Conservation (phyloP, 2,329 filamentous ascomycete species). For the Colletotrichum neosansevieriae region DNA sequence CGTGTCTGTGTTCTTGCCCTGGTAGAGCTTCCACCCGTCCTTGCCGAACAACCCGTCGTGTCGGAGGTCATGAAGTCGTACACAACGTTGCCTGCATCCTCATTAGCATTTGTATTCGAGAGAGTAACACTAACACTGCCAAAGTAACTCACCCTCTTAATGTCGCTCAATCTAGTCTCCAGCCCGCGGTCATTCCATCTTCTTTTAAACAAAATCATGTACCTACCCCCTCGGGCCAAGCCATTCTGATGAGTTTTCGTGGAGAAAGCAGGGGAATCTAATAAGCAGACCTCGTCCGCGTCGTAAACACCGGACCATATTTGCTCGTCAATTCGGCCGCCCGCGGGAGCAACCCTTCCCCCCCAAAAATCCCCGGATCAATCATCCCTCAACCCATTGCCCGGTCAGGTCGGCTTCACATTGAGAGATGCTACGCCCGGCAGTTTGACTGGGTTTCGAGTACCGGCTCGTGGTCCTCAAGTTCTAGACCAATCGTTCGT, state of each 20-base stretch:
- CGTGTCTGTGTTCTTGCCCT: constrained; percentile 50
- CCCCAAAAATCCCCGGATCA: background rate
- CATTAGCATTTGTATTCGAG: no score
- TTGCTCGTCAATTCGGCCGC: constrained; percentile 22
- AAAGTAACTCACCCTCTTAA: no score
- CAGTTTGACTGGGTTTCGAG: background rate
- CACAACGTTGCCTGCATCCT: no score
- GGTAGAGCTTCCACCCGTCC: no score
- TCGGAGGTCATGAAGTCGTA: no score
- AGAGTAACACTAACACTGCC: no score
- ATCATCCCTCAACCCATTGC: background rate
- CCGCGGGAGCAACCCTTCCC: no score
- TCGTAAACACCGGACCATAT: constrained; percentile 17
- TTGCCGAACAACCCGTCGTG: no score
- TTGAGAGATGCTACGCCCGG: background rate
- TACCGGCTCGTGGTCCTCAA: no score
- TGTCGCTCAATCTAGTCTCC: no score
- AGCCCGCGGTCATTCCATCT: background rate
- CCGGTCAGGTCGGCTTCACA: background rate
- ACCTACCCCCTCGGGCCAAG: background rate
- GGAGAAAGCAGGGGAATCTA: constrained; percentile 3
- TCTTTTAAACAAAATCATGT: background rate
- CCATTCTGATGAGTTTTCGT: background rate
- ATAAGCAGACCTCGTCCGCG: background rate
- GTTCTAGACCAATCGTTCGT: no score